Conservation (phyloP, 768 basidiomycete genomes). For the Suillus subluteus region DNA sequence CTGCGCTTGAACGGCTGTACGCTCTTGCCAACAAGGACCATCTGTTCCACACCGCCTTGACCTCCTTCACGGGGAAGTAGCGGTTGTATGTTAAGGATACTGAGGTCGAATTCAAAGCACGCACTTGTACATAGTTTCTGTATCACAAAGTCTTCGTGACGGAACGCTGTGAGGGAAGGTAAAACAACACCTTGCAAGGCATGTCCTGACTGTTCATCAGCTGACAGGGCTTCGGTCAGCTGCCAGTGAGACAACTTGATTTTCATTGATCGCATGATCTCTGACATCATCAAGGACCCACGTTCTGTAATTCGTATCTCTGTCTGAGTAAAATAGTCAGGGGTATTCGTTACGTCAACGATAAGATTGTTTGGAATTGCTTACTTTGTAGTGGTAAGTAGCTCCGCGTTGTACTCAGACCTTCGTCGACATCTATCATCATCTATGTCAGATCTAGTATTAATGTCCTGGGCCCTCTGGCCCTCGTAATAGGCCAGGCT, state of each 20-base stretch:
- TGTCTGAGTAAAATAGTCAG: background rate
- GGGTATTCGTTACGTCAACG: background rate
- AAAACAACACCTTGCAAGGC: background rate
- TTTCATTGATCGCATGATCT: background rate
- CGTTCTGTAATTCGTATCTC: background rate
- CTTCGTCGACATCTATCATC: too few relatives aligned
- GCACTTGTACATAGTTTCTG: background rate
- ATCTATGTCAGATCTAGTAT: too few relatives aligned
- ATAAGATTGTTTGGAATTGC: too few relatives aligned
- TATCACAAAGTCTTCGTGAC: background rate
- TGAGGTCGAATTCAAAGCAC: background rate
- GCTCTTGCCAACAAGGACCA: slow-evolving; percentile 23
- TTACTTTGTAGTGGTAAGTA: too few relatives aligned
- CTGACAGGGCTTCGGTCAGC: background rate
- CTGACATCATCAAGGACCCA: background rate
- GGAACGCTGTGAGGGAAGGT: background rate
- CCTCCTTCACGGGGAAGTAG: slow-evolving; percentile 6
- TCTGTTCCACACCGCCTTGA: slow-evolving; percentile 18
- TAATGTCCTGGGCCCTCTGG: too few relatives aligned
- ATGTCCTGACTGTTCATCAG: too few relatives aligned
- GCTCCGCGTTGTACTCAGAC: too few relatives aligned
- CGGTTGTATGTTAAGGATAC: background rate
- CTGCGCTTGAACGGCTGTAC: slow-evolving; percentile 14
- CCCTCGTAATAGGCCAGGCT: too few relatives aligned
- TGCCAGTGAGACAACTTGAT: background rate